Base-by-base conservation (phyloP, 768 basidiomycete genomes). In the Boletus bicolor region DNA sequence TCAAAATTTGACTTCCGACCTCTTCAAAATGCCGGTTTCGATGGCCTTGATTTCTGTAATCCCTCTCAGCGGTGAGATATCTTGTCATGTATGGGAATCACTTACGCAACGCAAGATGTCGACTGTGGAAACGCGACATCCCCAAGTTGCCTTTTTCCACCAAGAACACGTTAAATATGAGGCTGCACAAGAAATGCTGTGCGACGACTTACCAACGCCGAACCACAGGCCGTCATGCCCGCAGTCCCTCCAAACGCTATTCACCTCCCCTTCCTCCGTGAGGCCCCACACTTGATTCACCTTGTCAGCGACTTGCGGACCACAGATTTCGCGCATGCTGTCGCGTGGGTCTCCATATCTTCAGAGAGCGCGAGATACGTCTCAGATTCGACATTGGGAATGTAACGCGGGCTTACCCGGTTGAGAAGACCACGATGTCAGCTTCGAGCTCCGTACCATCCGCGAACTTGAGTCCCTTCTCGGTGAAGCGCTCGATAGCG, bases 281-380 rank as follows among this genome's bases (percentile, higher is more conserved):
- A 86, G 54, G 17, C 85, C 82, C 89, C 87, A 83, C 15, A 88
- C 68, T 14, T 72, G 70, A 35, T 77, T 74, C 54, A 85, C 72
- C 64, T 76, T 72, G 51, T 75, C 64, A 0, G 73, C 76, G 2
- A 82, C 63, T 35, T 78, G 72, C 10, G 78, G 72, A 1, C 79
- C 82, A 42, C 81, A 77, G 5, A 85, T 65, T 0, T 71, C 67
- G 38, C 69, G 71, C 48, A 82, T 65, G 24, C 74, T 69, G 12
- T 73, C 70, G 21, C 72, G 71, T 0, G 75, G 63, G 60, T 82
- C 77, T 15, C 79, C 79, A 44, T 79, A 77, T 7, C 83, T 86
- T 53, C 9, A 17, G 6, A 37, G 7, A 7, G 15, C 2, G 32
- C 5, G 34, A 8, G 21, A 38, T 12, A 37, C 12, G 7, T 4